Evolutionary conservation across 169 alveolate species (phyloP).

Genomic region (Cyclospora cayetanensis): DNA sequence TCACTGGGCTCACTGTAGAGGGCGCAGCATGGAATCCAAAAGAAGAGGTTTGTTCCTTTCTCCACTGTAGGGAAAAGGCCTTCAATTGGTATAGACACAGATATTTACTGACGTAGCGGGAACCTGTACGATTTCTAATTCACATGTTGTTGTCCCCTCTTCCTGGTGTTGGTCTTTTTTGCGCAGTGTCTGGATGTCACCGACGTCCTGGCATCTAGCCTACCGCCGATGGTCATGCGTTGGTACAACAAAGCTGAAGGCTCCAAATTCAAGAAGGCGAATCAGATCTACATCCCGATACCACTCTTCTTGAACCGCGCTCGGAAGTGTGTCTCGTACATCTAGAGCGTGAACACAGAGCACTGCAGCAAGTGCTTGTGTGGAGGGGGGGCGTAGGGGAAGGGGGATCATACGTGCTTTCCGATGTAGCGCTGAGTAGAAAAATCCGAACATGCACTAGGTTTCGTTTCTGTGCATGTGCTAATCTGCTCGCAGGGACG

Average conservation of each 20-base stretch:
- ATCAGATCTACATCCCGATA: background rate
- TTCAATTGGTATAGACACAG: background rate
- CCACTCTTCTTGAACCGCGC: slow-evolving; percentile 72
- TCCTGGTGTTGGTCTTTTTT: background rate
- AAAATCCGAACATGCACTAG: background rate
- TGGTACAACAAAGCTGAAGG: slow-evolving; percentile 69
- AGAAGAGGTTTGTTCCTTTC: slow-evolving; percentile 1
- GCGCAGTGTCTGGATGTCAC: slow-evolving; percentile 65
- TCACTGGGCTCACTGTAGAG: slow-evolving; percentile 73
- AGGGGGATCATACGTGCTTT: background rate
- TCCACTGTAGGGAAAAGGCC: background rate
- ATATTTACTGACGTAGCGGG: background rate
- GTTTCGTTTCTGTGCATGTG: background rate
- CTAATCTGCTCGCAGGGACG: slow-evolving; percentile 48
- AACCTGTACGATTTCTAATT: background rate
- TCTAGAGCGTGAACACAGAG: background rate
- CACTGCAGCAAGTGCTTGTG: background rate
- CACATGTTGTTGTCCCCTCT: background rate
- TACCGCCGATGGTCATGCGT: slow-evolving; percentile 72
- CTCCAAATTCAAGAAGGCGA: background rate
- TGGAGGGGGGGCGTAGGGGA: background rate
- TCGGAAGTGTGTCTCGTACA: slow-evolving; percentile 41
- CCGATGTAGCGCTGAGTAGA: background rate
- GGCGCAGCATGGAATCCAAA: slow-evolving; percentile 74
- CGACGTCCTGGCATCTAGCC: slow-evolving; percentile 39